Base-by-base conservation (phyloP, 495 filamentous ascomycete species). In the Neurospora sp. region DNA sequence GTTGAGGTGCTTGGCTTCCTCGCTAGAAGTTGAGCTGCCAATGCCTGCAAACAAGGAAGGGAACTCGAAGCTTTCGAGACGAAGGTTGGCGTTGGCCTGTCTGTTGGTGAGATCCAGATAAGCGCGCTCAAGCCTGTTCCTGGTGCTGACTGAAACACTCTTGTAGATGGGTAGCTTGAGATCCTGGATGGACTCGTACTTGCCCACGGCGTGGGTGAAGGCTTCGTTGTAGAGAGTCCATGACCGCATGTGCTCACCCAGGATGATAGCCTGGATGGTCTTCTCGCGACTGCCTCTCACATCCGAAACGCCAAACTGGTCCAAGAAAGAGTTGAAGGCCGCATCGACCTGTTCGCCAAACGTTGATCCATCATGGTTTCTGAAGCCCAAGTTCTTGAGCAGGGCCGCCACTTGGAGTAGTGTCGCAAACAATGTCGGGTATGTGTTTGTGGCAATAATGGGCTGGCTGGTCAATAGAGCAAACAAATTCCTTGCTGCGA, bases 201-300 rank as follows among this genome's bases (percentile, higher is more conserved):
- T 96, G 37, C 96, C 96, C 16, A 93, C 94, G n/a, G 90, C 93
- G 80, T 99, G 96, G 10, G 94, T 86, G 76, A 97, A 99, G 7
- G 91, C 94, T 77, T 98, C 94, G 72, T 92, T 91, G 77, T 96
- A 99, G 12, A 99, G 87, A 18, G 88, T 85, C 79, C 89, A 90
- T 69, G 89, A 97, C 42, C 89, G 89, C 88, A 98, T 92, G 14
- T 88, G 85, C 82, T 99, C 96, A 40, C 92, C 94, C 48, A 99
- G 82, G 31, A 98, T 86, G 53, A 99, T 86, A 1, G 90, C 93
- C 80, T 99, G 94, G 53, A 98, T 87, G 3, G 93, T 97, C 83
- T 96, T 96, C 78, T 97, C 94, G 11, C 92, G 87, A 79, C 93
- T 96, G 70, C 86, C 82, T 53, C 93, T 86, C 39, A 97, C 91